phyloP scores from a whole-genome alignment of 2,329 filamentous ascomycete species.

The Aspergillus quadricinctus region DNA sequence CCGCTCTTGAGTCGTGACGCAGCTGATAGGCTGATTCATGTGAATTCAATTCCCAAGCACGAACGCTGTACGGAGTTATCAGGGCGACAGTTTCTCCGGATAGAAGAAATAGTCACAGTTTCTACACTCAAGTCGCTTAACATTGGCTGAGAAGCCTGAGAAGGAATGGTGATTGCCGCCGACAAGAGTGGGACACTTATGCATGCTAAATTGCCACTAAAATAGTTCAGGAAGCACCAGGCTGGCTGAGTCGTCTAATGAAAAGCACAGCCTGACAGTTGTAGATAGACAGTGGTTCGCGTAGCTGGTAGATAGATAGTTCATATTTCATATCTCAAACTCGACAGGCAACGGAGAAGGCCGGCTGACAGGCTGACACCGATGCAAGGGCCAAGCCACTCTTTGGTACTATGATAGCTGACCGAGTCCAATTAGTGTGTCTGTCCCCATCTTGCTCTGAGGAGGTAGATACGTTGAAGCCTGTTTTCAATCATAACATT shows the following conservation, averaged over 20 bases:
- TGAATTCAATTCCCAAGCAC: not conserved
- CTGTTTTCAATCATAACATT: not conserved
- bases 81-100: not conserved
- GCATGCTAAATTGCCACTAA: not conserved
- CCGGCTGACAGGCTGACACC: slow-evolving; percentile 4
- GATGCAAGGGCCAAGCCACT: not conserved
- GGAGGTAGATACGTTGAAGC: too few species aligned
- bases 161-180: not conserved
- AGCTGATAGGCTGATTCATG: not conserved
- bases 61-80: not conserved
- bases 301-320: not conserved
- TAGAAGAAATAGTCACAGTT: not conserved
- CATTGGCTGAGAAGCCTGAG: not conserved
- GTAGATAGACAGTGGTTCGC: not conserved
- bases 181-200: not conserved
- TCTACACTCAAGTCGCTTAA: not conserved
- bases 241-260: not conserved
- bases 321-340: not conserved
- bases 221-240: not conserved
- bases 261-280: not conserved
- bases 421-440: not conserved
- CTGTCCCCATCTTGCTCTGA: not conserved
- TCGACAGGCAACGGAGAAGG: not conserved
- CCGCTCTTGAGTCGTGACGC: not conserved
- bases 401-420: not conserved